Conservation (phyloP, 305 asterid species). For the Fraxinus xanthoxyloides region DNA sequence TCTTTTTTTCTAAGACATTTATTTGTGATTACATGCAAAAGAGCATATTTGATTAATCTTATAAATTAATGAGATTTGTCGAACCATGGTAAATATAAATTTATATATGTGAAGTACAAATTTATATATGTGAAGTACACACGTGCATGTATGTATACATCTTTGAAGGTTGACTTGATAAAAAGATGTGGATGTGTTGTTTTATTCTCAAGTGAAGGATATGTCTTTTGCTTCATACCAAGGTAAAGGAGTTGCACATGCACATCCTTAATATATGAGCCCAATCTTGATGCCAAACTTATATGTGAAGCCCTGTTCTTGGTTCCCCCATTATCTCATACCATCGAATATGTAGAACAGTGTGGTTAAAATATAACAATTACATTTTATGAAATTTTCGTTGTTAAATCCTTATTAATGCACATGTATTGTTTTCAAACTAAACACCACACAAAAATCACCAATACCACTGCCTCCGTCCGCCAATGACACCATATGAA, state of each 20-base stretch:
- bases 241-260: constrained; percentile 29
- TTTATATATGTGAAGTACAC: background rate
- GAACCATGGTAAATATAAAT: background rate
- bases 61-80: background rate
- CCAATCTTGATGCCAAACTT: constrained; percentile 42
- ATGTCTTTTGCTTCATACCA: constrained; percentile 48
- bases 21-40: background rate
- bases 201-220: constrained; percentile 44
- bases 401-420: too few relatives aligned
- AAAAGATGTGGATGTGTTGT: constrained; percentile 21
- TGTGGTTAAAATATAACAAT: background rate
- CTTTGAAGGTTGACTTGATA: constrained; percentile 29
- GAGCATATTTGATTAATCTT: background rate
- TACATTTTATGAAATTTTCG: too few relatives aligned
- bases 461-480: too few relatives aligned
- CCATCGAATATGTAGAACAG: background rate
- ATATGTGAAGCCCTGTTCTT: constrained; percentile 27
- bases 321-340: background rate
- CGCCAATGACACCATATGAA: too few relatives aligned
- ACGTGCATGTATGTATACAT: background rate
- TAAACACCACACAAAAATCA: too few relatives aligned
- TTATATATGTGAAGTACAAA: background rate
- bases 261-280: constrained; percentile 26
- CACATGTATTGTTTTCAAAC: too few relatives aligned
- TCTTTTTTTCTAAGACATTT: background rate